Evolutionary conservation across 139 green algal genomes (phyloP).

Genomic region (Yamagishiella unicocca): DNA sequence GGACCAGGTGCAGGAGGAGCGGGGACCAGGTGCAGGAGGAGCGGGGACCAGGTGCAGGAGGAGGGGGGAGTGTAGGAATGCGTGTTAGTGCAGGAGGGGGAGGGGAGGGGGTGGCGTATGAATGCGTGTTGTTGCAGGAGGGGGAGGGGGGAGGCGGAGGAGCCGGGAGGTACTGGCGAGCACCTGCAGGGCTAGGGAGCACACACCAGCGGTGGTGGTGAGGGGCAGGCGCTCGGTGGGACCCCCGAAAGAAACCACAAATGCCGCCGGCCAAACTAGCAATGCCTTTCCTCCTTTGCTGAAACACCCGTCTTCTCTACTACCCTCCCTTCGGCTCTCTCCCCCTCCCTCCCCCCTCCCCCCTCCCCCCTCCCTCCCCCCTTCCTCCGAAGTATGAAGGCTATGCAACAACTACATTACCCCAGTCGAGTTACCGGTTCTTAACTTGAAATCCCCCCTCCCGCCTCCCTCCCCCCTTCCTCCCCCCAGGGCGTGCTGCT

Average conservation of each 20-base stretch:
- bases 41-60: background rate
- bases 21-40: background rate
- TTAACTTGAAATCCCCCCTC: background rate
- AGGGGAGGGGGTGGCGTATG: background rate
- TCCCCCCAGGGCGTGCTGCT: conserved; percentile 74
- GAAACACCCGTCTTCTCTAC: background rate
- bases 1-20: background rate
- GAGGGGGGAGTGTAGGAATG: background rate
- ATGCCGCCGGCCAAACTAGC: too few relatives aligned
- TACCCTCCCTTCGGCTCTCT: background rate
- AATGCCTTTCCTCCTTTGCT: background rate
- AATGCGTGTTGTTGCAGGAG: background rate
- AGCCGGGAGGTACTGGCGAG: too few relatives aligned
- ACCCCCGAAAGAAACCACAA: too few relatives aligned
- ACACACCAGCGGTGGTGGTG: too few relatives aligned
- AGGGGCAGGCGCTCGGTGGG: too few relatives aligned
- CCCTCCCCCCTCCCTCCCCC: background rate
- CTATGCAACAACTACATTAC: too few relatives aligned
- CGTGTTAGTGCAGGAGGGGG: background rate
- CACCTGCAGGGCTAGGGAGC: too few relatives aligned
- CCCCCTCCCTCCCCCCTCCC: background rate
- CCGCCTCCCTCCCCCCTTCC: too few relatives aligned
- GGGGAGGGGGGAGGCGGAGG: background rate
- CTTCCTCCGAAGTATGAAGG: background rate
- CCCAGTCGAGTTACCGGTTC: background rate